Base-by-base conservation (phyloP, 2,329 filamentous ascomycete genomes). In the Botrytis medusae region DNA sequence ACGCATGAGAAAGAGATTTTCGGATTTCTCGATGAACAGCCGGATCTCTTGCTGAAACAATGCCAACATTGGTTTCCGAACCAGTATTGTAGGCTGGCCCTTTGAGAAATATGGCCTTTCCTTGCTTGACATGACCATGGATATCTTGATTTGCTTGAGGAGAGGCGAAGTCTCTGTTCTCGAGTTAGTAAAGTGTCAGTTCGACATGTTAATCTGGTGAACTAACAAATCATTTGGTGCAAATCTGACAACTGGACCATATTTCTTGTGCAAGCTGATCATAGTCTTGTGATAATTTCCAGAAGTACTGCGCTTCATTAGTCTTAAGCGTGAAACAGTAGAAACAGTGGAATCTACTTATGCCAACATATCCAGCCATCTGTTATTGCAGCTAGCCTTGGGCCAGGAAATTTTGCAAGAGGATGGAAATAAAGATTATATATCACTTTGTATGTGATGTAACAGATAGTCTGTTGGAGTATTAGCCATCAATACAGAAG, bases 1-100 rank as follows among this genome's bases (percentile, higher is more conserved):
- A 82, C 32, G 78, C 80, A 64, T 79, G 72, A 18, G 76, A 74
- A 18, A 81, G 72, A 48, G 51, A 61, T 59, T 72, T 75, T 29
- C 74, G 60, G 34, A 74, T 61, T 44, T 75, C 64, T 62, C 71
- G 61, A 67, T 75, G 74, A 40, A 65, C 54, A 22, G 71, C 37
- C 2, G 69, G 74, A 42, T 76, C 74, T 42, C 69, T 69, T n/a
- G 59, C 34, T 10, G 71, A 63, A n/a, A 63, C 70, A 42, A 75
- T 73, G 2, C 73, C 69, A 3, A 37, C 32, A 40, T 54, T 57
- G 12, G 40, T 37, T 44, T 63, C 65, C 14, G 44, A 42, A 40
- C 63, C 72, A 20, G 54, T 65, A 22, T 54, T 61, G 16, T 73
- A 75, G 20, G 34, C 61, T 7, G 51, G 40, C 14, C 37, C 29